Base-by-base conservation (phyloP, 2,329 filamentous ascomycete species). In the Xylariaceae sp. region DNA sequence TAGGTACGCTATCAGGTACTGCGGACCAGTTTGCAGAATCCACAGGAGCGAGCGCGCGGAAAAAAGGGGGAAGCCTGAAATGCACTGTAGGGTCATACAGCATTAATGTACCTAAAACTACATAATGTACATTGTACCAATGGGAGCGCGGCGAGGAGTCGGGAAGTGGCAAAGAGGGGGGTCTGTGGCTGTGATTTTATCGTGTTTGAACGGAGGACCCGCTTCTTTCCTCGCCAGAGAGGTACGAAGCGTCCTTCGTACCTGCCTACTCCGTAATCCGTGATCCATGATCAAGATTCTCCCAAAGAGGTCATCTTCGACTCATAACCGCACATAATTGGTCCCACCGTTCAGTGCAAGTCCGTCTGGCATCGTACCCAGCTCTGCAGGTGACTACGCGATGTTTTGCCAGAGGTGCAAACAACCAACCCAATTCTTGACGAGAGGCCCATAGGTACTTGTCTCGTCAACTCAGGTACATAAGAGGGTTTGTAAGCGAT, bases 121-220 rank as follows among this genome's bases (percentile, higher is more conserved):
- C 37, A 41, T 9, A 34, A 30, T 13, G 11, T 51, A 45, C 41
- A 45, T 45, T 30, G 23, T 30, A n/a, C 41, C 41, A 30, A 41
- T 30, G 49, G 34, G 49, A 41, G 37, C 37, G 37, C 11, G 37
- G 37, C 8, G 37, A 56, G 47, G 55, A 57, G 47, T 49, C 5
- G 41, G 59, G 35, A 58, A 58, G 62, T 63, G 60, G 62, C 62
- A 59, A 64, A 59, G 53, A 55, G 49, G 45, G 56, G 51, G 51
- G 58, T 52, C 52, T 59, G 61, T 64, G 63, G 61, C 63, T 65
- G 63, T 63, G 62, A 45, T 35, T 56, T 49, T 55, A 51, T 60
- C 61, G 61, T 62, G 60, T 60, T 61, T 61, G 61, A 57, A 41
- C 53, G 2, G 41, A 6, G 56, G 44, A 39, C n/a, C 58, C 54